Base-by-base conservation (phyloP, 805 yeast genomes). In the Spathaspora hagerdaliae region DNA sequence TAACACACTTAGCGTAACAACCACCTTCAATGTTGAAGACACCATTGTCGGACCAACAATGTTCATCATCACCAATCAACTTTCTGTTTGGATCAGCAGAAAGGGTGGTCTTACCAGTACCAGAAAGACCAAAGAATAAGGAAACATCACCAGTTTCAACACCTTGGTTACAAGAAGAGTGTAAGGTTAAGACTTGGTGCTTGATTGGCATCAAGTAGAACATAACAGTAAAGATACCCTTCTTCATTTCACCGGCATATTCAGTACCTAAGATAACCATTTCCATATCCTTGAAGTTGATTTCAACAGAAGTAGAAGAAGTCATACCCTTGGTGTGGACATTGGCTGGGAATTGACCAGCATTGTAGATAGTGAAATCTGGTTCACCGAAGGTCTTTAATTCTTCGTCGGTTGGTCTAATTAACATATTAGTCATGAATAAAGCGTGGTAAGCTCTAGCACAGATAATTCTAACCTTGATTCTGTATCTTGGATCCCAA, bases 11-110 rank as follows among this genome's bases (percentile, higher is more conserved):
- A 61, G 98, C 98, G 77, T 92, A 92, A 78, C 99, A 92, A 55
- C 99, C 99, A 71, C 99, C 99, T 77, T 92, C 99, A 61, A 92
- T 91, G 81, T 94, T 94, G 84, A 92, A 92, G 49, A 92, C 97
- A 74, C 99, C 99, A 57, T 86, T 77, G 71, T 92, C 96, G 14
- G 97, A 87, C 99, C 99, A 92, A 77, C 98, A 92, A 77, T 92
- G 99, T 75, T 92, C 99, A 67, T 92, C 99, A 69, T 92, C 99
- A 68, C 99, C 99, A 64, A 92, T 92, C 67, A 92, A 81, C 66
- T 79, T 73, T 71, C 99, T 85, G 73, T 88, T 77, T 49, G 97
- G 96, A 66, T 92, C 98, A 45, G 98, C 98, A 57, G 96, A 87
- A 58, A 92, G 75, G 13, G 99, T 92, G 55, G 99, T 92, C 77